A percentile compares a stretch with the other conserved stretches of the same genome.
phyloP scores from a whole-genome alignment of 768 basidiomycete species.

The Suillus cothurnatus region DNA sequence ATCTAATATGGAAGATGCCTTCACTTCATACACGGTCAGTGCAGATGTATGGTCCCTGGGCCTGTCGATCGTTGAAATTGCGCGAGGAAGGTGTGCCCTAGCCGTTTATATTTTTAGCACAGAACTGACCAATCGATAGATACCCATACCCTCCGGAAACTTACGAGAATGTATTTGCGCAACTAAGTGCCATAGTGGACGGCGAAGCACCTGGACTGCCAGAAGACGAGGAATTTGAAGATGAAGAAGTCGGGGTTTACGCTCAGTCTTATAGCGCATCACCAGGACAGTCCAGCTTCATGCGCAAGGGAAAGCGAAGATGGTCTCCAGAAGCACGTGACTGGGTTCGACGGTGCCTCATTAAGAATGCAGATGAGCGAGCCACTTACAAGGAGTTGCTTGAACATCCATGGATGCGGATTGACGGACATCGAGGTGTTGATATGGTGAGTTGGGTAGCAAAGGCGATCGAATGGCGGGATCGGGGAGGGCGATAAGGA shows the following conservation, averaged over 20 bases:
- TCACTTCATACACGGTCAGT: constrained; percentile 83
- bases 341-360: constrained; percentile 80
- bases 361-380: constrained; percentile 76
- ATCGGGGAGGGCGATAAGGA: constrained; percentile 24
- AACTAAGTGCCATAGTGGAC: constrained; percentile 94
- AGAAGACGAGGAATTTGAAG: constrained; percentile 40
- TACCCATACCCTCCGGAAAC: constrained; percentile 99
- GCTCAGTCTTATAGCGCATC: constrained; percentile 10
- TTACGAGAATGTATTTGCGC: constrained; percentile 96
- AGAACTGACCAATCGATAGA: constrained; percentile 17
- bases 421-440: constrained; percentile 60
- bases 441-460: constrained; percentile 88
- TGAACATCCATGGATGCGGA: constrained; percentile 78
- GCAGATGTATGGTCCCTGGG: constrained; percentile 99
- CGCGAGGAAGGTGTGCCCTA: constrained; percentile 58
- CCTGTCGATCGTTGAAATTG: constrained; percentile 91
- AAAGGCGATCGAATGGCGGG: constrained; percentile 45
- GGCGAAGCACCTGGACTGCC: constrained; percentile 91
- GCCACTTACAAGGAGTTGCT: constrained; percentile 86
- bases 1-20: constrained; percentile 32
- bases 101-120: not conserved
- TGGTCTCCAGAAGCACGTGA: constrained; percentile 61
- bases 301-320: constrained; percentile 17
- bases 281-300: constrained; percentile 18
- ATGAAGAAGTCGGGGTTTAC: constrained; percentile 12